Evolutionary conservation across 306 rosid genomes (phyloP), one percentile per base, ranked within the genome.

Genomic region (Fragaria vesca): DNA sequence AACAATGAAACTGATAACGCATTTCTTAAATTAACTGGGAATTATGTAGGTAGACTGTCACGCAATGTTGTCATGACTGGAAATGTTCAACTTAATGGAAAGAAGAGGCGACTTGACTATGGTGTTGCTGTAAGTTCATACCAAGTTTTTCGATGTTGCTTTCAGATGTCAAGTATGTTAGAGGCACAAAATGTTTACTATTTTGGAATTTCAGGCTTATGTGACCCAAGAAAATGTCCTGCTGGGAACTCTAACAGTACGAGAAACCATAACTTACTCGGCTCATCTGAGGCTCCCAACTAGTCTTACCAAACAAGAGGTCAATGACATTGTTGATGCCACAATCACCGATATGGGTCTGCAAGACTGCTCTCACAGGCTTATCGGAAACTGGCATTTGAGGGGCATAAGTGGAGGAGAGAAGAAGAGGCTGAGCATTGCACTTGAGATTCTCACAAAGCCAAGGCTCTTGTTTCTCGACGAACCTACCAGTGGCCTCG

Each of bases 381-480:
- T 85, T 1, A 84, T 91, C 50, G 98, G 98, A 71, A 91, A 87
- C 75, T 95, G 98, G 98, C 97, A 93, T 51, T 80, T 88, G 61
- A 89, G 97, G 76, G 97, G 99, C 0, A 89, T 95, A 79, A 95
- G 97, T 68, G 97, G 97, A 46, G 99, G 97, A 38, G 97, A 95
- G 78, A 93, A 81, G 89, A 95, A 93, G 77, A 89, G 99, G 50
- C 78, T 93, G 50, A 87, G 99, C 88, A 93, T 95, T 81, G 97
- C 93, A n/a, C 86, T 95, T 66, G 97, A 95, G 78, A 93, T 93
- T 70, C 90, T 95, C 20, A 93, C 96, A 71, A 90, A 90, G 57
- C 97, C 97, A 16, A 36, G 74, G 63, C 90, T 95, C 18, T 78
- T 95, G 96, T 92, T 95, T 80, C 91, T 95, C 65, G 97, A 95